Evolutionary conservation across 2,329 filamentous ascomycete genomes (phyloP).

Genomic region (Xylariaceae sp.): DNA sequence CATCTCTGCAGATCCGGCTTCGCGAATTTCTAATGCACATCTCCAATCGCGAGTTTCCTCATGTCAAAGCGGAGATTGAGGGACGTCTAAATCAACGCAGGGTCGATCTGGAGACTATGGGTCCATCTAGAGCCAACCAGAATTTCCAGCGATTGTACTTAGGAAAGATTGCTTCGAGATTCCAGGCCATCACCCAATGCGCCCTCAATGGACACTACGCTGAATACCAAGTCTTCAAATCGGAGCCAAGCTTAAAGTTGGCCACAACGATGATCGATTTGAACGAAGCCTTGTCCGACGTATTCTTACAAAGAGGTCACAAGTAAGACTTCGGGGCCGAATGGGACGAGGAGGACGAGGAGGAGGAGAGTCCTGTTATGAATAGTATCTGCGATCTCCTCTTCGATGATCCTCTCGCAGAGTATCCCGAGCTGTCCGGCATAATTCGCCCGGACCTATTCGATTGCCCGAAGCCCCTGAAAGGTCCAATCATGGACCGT

Average conservation of each 20-base stretch:
- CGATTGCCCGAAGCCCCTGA: constrained; percentile 17
- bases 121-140: constrained; percentile 21
- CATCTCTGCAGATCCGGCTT: constrained; percentile 40
- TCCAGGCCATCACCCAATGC: constrained; percentile 24
- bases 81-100: constrained; percentile 10
- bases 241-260: constrained; percentile 21
- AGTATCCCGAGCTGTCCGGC: constrained; percentile 22
- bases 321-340: constrained; percentile 16
- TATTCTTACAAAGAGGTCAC: constrained; percentile 33
- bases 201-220: constrained; percentile 31
- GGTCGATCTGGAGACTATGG: constrained; percentile 19
- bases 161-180: constrained; percentile 29
- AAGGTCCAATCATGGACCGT: constrained; percentile 44
- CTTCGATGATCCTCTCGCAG: neutral
- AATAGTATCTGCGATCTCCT: neutral
- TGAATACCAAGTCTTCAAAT: constrained; percentile 16
- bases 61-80: constrained; percentile 27
- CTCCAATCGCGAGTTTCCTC: constrained; percentile 37
- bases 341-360: neutral
- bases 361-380: too few species aligned
- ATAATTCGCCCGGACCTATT: constrained; percentile 29
- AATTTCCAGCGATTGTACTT: constrained; percentile 29
- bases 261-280: constrained; percentile 29
- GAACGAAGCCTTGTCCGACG: constrained; percentile 19
- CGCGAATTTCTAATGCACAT: constrained; percentile 43